Conservation (phyloP, 1,139 yeast genomes). For the Blastobotrys niveus region DNA sequence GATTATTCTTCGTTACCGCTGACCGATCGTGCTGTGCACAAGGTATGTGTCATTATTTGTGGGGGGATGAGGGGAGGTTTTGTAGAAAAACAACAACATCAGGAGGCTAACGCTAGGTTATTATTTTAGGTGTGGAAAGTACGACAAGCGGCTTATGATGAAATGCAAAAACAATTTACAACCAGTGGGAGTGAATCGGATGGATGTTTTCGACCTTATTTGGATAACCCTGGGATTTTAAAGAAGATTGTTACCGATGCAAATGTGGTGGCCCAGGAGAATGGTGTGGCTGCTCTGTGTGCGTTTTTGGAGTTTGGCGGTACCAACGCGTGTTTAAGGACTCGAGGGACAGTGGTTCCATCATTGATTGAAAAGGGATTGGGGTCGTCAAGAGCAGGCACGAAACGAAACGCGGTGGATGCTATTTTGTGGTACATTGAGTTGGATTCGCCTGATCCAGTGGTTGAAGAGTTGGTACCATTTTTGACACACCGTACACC, state of each 20-base stretch:
- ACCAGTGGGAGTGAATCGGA: conserved; percentile 52
- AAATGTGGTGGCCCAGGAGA: conserved; percentile 90
- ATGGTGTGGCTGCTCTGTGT: conserved; percentile 56
- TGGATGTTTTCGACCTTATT: conserved; percentile 47
- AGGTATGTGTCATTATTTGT: conserved; percentile 35
- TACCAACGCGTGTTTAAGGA: conserved; percentile 34
- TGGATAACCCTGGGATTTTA: conserved; percentile 45
- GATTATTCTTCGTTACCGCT: conserved; percentile 62
- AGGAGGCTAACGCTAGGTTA: too few relatives aligned
- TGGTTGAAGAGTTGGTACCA: conserved; percentile 65
- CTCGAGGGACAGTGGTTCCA: conserved; percentile 46
- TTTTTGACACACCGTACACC: conserved; percentile 62
- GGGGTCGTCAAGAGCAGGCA: conserved; percentile 68
- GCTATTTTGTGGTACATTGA: conserved; percentile 61
- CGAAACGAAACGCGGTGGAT: conserved; percentile 61
- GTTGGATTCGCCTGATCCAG: conserved; percentile 56
- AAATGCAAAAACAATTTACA: conserved; percentile 49
- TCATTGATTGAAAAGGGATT: conserved; percentile 75
- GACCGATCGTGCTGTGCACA: conserved; percentile 60
- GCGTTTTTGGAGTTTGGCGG: conserved; percentile 62
- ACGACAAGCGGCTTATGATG: conserved; percentile 73
- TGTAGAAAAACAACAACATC: conserved; percentile 1
- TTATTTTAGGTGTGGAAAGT: conserved; percentile 78
- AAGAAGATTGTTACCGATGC: conserved; percentile 63
- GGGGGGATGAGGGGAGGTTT: background rate